These are phyloP conservation scores for Capsella bursapastoris DNA, from an alignment of 345 rosid species.

Conservation along the genomic window DNA sequence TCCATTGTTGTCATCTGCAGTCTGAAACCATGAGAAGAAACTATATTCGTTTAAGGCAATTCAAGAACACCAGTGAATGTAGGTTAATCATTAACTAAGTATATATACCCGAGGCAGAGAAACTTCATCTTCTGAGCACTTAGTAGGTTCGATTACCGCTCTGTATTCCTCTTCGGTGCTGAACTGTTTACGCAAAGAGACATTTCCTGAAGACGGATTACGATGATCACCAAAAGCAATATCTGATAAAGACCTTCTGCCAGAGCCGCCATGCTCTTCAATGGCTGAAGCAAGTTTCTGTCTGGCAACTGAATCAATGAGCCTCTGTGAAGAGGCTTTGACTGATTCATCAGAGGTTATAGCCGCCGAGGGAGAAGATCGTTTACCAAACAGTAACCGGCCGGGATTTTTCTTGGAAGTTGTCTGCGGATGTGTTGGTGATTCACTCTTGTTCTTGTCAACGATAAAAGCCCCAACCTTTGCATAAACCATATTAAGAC, in stretches of 20 bases:
- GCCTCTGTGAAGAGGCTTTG: constrained; percentile 64
- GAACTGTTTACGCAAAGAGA: constrained; percentile 83
- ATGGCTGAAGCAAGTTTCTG: constrained; percentile 79
- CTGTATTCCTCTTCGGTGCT: constrained; percentile 65
- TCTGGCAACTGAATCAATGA: constrained; percentile 60
- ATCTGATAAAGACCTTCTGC: constrained; percentile 90
- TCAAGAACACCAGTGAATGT: constrained; percentile 1
- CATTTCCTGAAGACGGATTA: constrained; percentile 66
- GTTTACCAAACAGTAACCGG: constrained; percentile 58
- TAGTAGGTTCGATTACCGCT: constrained; percentile 51
- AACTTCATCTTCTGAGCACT: constrained; percentile 60
- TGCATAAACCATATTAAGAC: constrained; percentile 13
- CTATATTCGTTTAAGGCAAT: not conserved
- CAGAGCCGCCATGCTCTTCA: constrained; percentile 87
- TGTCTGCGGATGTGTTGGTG: constrained; percentile 54
- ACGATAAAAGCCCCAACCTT: constrained; percentile 82
- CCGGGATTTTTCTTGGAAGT: constrained; percentile 58
- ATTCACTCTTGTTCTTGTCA: constrained; percentile 78
- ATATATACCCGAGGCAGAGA: constrained; percentile 50
- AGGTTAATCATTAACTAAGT: constrained; percentile 6
- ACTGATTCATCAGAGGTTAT: constrained; percentile 53
- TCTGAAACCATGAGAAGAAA: constrained; percentile 53
- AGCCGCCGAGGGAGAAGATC: constrained; percentile 56
- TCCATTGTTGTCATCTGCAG: constrained; percentile 47
- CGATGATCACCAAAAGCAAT: constrained; percentile 59